phyloP scores from a whole-genome alignment of 768 basidiomycete genomes.

The Trametes gibbosa region DNA sequence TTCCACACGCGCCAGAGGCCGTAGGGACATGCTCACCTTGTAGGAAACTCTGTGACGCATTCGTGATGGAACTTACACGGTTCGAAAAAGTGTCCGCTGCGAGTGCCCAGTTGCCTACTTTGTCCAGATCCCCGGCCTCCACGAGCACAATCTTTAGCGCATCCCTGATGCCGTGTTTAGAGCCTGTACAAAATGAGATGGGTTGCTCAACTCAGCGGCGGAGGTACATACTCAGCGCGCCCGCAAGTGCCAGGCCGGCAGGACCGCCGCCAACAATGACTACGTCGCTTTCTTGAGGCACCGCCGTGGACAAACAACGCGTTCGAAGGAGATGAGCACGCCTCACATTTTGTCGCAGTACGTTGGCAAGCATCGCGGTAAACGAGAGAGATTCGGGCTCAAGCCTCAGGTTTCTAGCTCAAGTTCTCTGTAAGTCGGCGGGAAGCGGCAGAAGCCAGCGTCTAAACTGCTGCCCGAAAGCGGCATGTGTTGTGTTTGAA shows the following conservation, averaged over 20 bases:
- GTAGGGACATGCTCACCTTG: slow-evolving; percentile 42
- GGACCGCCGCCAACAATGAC: slow-evolving; percentile 96
- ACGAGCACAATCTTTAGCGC: slow-evolving; percentile 68
- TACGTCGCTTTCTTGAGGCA: slow-evolving; percentile 65
- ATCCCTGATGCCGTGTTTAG: slow-evolving; percentile 33
- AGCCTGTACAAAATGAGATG: neutral
- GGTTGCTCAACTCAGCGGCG: neutral
- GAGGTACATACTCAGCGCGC: slow-evolving; percentile 66
- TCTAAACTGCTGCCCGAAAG: no score
- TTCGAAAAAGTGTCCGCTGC: slow-evolving; percentile 64
- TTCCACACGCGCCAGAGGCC: neutral
- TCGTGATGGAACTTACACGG: slow-evolving; percentile 84
- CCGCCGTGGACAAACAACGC: slow-evolving; percentile 7
- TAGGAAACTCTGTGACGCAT: slow-evolving; percentile 64
- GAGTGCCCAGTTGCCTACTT: slow-evolving; percentile 65
- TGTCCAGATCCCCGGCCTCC: slow-evolving; percentile 76
- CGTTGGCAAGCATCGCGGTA: neutral
- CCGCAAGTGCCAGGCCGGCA: slow-evolving; percentile 85
- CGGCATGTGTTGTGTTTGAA: no score
- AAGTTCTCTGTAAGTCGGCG: no score
- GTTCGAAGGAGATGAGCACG: no score
- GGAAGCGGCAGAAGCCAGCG: no score
- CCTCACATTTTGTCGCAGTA: neutral
- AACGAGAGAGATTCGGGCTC: neutral
- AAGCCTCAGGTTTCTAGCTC: neutral